These are phyloP conservation scores for Sporobolomyces phaffii DNA, from an alignment of 768 basidiomycete species.

Conservation along the genomic window DNA sequence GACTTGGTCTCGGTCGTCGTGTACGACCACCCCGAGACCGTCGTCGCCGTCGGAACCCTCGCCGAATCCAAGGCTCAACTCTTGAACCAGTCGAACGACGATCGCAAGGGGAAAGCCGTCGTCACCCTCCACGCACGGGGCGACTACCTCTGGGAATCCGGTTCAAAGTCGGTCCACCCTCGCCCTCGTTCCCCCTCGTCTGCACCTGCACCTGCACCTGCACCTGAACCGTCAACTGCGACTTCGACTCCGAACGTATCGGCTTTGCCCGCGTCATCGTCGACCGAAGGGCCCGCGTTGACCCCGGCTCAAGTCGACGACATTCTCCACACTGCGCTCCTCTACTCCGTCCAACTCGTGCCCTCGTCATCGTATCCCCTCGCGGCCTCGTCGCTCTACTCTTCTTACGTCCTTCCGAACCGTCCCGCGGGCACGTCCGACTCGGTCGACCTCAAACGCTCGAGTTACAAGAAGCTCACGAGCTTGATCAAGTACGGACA, in stretches of 20 bases:
- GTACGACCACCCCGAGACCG: neutral
- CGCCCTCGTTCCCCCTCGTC: neutral
- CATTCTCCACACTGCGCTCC: conserved; percentile 16
- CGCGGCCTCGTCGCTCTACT: conserved; percentile 32
- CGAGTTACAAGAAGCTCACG: conserved; percentile 28
- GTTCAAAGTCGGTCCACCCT: neutral
- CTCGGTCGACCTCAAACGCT: conserved; percentile 21
- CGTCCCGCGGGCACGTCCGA: conserved; percentile 15
- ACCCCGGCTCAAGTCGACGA: conserved; percentile 18
- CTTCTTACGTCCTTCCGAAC: conserved; percentile 22
- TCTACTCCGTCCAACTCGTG: conserved; percentile 9
- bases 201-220: neutral
- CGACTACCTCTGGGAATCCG: conserved; percentile 26
- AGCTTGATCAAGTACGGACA: conserved; percentile 13
- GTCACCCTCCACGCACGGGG: conserved; percentile 33
- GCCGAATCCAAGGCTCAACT: neutral
- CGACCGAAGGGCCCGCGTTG: neutral
- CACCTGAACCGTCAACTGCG: neutral
- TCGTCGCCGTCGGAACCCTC: conserved; percentile 27
- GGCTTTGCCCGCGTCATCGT: neutral
- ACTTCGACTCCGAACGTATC: neutral
- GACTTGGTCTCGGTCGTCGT: conserved; percentile 22
- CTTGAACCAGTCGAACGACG: neutral
- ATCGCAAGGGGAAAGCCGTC: conserved; percentile 25
- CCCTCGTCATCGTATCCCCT: conserved; percentile 19